Evolutionary conservation across 2,329 filamentous ascomycete species (phyloP), one percentile per base, ranked within the genome.

Genomic region (Botrytis pseudocinerea): DNA sequence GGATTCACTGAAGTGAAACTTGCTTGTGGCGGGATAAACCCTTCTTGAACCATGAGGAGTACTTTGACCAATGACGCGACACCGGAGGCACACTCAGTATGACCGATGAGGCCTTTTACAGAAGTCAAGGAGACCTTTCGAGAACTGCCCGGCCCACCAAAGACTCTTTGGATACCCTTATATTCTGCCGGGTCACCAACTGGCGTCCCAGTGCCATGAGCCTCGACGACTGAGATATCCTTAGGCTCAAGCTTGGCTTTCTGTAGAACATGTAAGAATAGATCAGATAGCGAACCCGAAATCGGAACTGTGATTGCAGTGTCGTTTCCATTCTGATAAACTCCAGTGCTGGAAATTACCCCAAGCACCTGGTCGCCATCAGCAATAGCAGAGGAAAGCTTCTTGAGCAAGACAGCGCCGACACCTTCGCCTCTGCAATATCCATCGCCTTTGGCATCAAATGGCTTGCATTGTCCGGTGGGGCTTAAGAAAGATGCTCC

Each of bases 321-420:
- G 0, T 88, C 90, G 28, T 84, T 82, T 4, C 89, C 90, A 76
- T 91, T 89, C 74, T 87, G 85, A 74, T 89, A 89, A 54, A 86
- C 82, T 1, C 82, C 82, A 0, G 84, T 87, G 9, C 83, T 85
- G n/a, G 86, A 83, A 70, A 90, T 86, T 40, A 89, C 83, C 9
- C 84, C 85, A 10, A 86, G 83, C 71, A 89, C 87, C 0, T 85
- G 85, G 77, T 92, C 88, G 32, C 87, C 87, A 64, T 71, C 69
- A 38, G 59, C 59, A 12, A 71, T 8, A 51, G 69, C 69, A 28
- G 46, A n/a, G 16, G 38, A 54, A 38, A 62, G 59, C 54, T 40
- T 60, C 44, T 89, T 89, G 22, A 89, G 73, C 0, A 88, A 80
- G 0, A 89, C 80, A 0, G 82, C 79, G 0, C 81, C 87, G 9